Base-by-base conservation (phyloP, 2,329 filamentous ascomycete species). In the Sporothrix dimorphospora region DNA sequence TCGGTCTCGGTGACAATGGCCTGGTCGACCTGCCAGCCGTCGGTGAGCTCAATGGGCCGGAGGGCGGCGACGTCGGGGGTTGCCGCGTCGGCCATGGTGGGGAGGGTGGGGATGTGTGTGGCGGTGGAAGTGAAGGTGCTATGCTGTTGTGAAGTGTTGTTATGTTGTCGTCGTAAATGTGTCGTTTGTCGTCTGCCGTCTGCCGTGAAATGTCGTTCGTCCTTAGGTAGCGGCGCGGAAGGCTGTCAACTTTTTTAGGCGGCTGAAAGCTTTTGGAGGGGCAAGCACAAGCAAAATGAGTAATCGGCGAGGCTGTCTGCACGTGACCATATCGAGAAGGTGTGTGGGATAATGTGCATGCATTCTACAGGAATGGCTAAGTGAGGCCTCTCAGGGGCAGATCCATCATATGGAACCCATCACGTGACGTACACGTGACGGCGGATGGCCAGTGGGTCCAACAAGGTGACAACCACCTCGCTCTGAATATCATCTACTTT, bases 1-100 rank as follows among this genome's bases (percentile, higher is more conserved):
- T 98, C 95, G 80, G 97, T 94, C 83, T 98, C 94, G 53, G 79
- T 81, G 79, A 93, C 90, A 79, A 98, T 98, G 75, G 94, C 94
- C 83, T 98, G 94, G 85, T 98, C 96, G 79, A 99, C 96, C 82
- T 99, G 96, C 96, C 95, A 99, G 81, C 93, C 96, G 55, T 92
- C 94, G 77, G 89, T 89, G 63, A 99, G 88, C 12, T 65, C 59
- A 21, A 65, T 45, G 16, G 57, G 57, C 30, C 57, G 57, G 4
- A 65, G n/a, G 1, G 59, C 38, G n/a, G 59, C 59, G 40, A 45
- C 65, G 65, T 67, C 55, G 45, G 34, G 34, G 65, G 53, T 9
- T n/a, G 53, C 16, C 57, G 65, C 21, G 59, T 71, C 12, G 21
- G 30, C 51, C 45, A 21, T 30, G 7, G 42, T 3, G 5, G 27